phyloP scores from a whole-genome alignment of 1,284 basidiomycete genomes.

The Paramarasmius palmivorus region DNA sequence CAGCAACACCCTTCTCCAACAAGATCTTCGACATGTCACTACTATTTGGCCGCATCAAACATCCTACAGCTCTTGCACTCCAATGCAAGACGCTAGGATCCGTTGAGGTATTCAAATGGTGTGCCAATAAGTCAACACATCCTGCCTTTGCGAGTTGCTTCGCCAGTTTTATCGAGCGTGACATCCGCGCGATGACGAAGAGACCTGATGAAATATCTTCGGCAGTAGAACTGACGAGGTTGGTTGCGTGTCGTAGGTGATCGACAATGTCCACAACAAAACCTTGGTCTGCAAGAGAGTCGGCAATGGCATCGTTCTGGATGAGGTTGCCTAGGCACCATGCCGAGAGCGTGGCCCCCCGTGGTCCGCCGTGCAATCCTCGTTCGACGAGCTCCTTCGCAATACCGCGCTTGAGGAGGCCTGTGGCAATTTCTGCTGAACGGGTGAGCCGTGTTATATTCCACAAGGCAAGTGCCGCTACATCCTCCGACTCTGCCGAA shows the following conservation, averaged over 20 bases:
- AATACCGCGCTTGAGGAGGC: conserved; percentile 12
- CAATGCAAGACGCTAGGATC: conserved; percentile 21
- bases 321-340: conserved; percentile 24
- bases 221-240: conserved; percentile 5
- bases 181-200: conserved; percentile 22
- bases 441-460: conserved; percentile 13
- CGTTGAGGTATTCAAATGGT: conserved; percentile 20
- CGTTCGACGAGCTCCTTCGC: conserved; percentile 7
- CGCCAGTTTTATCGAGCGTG: conserved; percentile 24
- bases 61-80: conserved; percentile 23
- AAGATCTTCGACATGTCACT: conserved; percentile 24
- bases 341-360: conserved; percentile 19
- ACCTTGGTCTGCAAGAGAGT: conserved; percentile 17
- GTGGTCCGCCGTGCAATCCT: conserved; percentile 5
- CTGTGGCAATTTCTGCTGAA: conserved; percentile 11
- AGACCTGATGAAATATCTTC: conserved; percentile 19
- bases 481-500: conserved; percentile 8
- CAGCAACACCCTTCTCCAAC: conserved; percentile 24
- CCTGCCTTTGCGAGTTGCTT: conserved; percentile 23
- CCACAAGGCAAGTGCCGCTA: conserved; percentile 12
- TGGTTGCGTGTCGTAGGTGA: conserved; percentile 17
- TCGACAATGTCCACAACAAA: conserved; percentile 17
- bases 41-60: conserved; percentile 26
- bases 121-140: conserved; percentile 19
- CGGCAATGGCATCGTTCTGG: conserved; percentile 23